phyloP scores from a whole-genome alignment of 179 eudicot genomes.

The Gypsophila paniculata region DNA sequence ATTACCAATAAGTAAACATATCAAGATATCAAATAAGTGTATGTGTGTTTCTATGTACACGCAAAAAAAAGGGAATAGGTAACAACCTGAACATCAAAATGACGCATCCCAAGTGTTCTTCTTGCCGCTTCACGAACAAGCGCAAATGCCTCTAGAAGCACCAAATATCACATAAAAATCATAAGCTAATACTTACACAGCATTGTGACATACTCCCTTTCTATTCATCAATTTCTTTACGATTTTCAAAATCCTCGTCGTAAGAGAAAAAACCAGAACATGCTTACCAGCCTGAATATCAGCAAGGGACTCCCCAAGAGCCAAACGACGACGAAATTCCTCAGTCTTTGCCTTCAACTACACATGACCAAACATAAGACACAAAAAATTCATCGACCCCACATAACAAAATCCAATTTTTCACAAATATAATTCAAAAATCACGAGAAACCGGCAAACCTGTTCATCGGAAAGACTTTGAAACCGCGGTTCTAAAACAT shows the following conservation, averaged over 20 bases:
- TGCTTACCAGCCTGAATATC: constrained; percentile 87
- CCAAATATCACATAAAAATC: constrained; percentile 15
- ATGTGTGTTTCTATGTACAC: constrained; percentile 1
- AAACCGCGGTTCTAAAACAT: constrained; percentile 52
- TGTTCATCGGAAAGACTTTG: constrained; percentile 71
- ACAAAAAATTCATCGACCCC: not conserved
- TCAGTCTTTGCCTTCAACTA: constrained; percentile 75
- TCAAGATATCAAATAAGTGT: not conserved
- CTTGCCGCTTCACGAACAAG: constrained; percentile 97
- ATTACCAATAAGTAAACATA: not conserved
- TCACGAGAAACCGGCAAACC: constrained; percentile 41
- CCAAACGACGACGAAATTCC: constrained; percentile 70
- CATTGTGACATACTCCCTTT: not conserved
- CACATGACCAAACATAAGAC: constrained; percentile 14
- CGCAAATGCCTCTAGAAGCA: constrained; percentile 82
- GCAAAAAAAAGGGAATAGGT: constrained; percentile 10
- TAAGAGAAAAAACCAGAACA: not conserved
- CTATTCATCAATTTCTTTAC: too few species aligned
- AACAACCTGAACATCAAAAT: constrained; percentile 96
- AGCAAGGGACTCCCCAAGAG: constrained; percentile 68
- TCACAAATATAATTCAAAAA: not conserved
- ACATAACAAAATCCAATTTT: not conserved
- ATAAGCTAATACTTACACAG: constrained; percentile 3
- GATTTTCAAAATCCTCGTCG: too few species aligned
- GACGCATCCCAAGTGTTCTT: constrained; percentile 98